Percentiles rank a stretch among this genome's conserved stretches.
phyloP scores from a whole-genome alignment of 2,329 filamentous ascomycete genomes.

The Pseudomassariella vexata region DNA sequence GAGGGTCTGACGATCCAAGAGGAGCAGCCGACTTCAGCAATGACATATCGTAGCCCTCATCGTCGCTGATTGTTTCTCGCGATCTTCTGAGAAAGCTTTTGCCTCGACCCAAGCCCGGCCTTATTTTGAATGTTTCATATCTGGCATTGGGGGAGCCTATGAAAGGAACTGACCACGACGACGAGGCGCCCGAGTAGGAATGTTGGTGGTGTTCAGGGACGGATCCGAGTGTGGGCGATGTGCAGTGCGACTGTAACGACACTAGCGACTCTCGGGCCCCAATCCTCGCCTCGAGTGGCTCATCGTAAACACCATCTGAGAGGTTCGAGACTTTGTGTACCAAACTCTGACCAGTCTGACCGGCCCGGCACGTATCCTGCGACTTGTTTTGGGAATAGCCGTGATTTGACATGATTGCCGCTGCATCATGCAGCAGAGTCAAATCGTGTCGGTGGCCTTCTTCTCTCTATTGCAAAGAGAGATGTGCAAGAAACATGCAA shows the following conservation, averaged over 20 bases:
- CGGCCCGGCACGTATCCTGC: constrained; percentile 11
- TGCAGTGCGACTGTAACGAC: constrained; percentile 22
- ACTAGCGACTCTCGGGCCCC: constrained; percentile 24
- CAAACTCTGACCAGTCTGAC: constrained; percentile 12
- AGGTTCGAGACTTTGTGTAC: constrained; percentile 23
- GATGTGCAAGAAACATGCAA: too few species aligned
- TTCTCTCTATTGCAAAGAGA: too few species aligned
- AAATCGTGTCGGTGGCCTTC: too few species aligned
- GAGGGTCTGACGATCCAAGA: constrained; percentile 24
- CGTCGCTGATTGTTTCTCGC: constrained; percentile 22
- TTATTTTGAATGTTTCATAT: constrained; percentile 9
- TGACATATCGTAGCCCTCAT: constrained; percentile 25
- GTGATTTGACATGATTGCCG: constrained; percentile 18
- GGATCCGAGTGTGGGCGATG: constrained; percentile 10
- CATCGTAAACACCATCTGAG: constrained; percentile 19
- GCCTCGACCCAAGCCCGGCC: constrained; percentile 8
- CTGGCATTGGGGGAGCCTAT: too few species aligned
- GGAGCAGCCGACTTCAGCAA: constrained; percentile 20
- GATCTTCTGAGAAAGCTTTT: constrained; percentile 17
- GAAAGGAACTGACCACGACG: constrained; percentile 11
- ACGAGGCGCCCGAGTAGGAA: constrained; percentile 10
- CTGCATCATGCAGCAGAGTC: constrained; percentile 13
- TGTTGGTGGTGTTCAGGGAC: constrained; percentile 8
- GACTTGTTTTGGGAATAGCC: constrained; percentile 12
- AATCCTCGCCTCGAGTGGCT: constrained; percentile 9